Evolutionary conservation across 2,329 filamentous ascomycete genomes (phyloP), one percentile per base, ranked within the genome.

Genomic region (Thermomyces lanuginosus): DNA sequence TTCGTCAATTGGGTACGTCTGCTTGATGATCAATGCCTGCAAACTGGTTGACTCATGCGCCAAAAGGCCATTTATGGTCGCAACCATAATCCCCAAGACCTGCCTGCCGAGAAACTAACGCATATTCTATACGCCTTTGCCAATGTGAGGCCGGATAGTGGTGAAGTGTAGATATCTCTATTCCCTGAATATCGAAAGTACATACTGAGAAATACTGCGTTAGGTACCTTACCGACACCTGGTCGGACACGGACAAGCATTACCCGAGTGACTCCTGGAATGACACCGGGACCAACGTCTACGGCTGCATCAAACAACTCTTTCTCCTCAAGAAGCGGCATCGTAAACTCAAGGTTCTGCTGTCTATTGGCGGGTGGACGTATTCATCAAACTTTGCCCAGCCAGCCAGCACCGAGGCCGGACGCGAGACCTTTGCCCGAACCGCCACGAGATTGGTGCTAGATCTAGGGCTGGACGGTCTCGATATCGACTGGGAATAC

Each of bases 121-220:
- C 84, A 93, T 46, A 55, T 92, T 5, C 68, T 92, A 9, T 92
- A 92, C 41, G 66, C 83, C 6, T 93, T 93, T 55, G 83, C 80
- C 44, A 89, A 92, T 49, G 71, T 92, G 31, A 68, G 72, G 2
- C 67, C 73, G 3, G 79, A 84, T 3, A 70, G 65, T 21, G 83
- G 83, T 27, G 79, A 89, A 57, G 80, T 86, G 58, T 77, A 61
- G 36, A 45, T 36, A n/a, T 23, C 18, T n/a, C 18, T 12, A 8
- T 14, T 31, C 15, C 11, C 13, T 15, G 16, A 4, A 8, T 4
- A 21, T 4, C n/a, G 16, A 9, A 9, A 13, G 24, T 7, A 27
- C 6, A 12, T 8, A 8, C 13, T 19, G 21, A 14, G 32, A 36
- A 22, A 41, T 22, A 15, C n/a, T 28, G 9, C 13, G 30, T 17